Evolutionary conservation across 148 eudicot genomes (phyloP), one percentile per base, ranked within the genome.

Genomic region (Pharnaceum exiguum): DNA sequence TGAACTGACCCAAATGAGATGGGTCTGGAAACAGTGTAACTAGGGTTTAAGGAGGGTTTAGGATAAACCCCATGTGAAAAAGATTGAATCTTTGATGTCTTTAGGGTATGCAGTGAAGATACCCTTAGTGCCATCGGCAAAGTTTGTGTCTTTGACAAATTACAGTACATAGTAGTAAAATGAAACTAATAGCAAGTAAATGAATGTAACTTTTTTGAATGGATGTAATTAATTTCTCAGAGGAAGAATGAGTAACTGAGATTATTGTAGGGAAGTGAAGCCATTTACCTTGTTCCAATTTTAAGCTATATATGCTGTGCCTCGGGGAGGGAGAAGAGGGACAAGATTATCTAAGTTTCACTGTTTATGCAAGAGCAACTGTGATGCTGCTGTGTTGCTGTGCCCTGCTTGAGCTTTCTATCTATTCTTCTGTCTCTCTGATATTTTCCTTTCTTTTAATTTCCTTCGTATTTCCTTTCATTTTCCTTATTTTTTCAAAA

Each of bases 41-140:
- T 65, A 55, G 62, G 77, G 73, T 47, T 69, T 56, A 67, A 69
- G 5, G 57, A 51, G 71, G 73, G 70, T 72, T 77, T 77, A 33
- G 66, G 79, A 36, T 33, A 55, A 51, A 66, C 51, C 71, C 79
- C 77, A 55, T 40, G 6, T 25, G 70, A 38, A 6, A 77, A 77
- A 65, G 55, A 62, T 55, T 68, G 79, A 19, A 68, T 46, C 45
- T 72, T 80, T 62, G 75, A 67, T 33, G 65, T 64, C 19, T 62
- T 31, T 26, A 65, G 38, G 37, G 80, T 66, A 49, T 62, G 64
- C 21, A 63, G 69, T 30, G 84, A 69, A 55, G 89, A 80, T 12
- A 73, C 70, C 67, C 78, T 73, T 10, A 78, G 38, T 26, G 82
- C 84, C 47, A 80, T 70, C 5, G 87, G 85, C 35, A 89, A 75